Base-by-base conservation (phyloP, 2,329 filamentous ascomycete genomes). In the Magnaporthiopsis poae region DNA sequence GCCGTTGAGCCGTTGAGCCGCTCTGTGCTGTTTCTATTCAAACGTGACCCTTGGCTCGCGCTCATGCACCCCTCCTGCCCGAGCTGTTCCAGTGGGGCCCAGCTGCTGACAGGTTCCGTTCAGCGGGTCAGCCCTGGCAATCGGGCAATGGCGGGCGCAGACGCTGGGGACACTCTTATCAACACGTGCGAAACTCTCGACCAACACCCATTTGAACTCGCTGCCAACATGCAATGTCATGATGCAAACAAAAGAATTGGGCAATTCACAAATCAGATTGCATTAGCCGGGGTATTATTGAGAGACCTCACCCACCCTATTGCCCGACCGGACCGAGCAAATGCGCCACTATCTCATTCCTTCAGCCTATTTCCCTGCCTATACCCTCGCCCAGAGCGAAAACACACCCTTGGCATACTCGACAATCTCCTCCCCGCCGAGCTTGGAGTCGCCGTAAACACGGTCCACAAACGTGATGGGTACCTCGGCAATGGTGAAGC, bases 401-500 rank as follows among this genome's bases (percentile, higher is more conserved):
- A 93, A 77, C 56, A 95, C 89, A 3, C 90, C 91, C 82, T 96
- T 96, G 65, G 92, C 88, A 77, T 98, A 99, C 79, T 97, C 91
- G 66, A 96, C 91, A 79, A 99, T 97, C 84, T 99, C 95, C 74
- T 93, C 90, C 0, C 91, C 92, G 31, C 94, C 93, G 65, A 99
- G 83, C 84, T 98, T 99, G 75, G 89, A 92, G 81, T 96, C 68
- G 35, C 64, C 95, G 76, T 96, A 99, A 62, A 99, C 79, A 67
- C 95, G 87, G 77, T 99, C 96, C 60, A 98, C 95, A 77, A 99
- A 99, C 31, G 87, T 91, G 71, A 99, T 99, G 15, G 95, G 95
- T 68, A 96, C 94, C 83, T 99, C 95, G 21, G 91, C 91, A 39
- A 99, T 94, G 56, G 88, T 90, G 81, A 87, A 96, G 0, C 95